Conservation (phyloP, 2,329 filamentous ascomycete species). For the Scytalidium lignicola region DNA sequence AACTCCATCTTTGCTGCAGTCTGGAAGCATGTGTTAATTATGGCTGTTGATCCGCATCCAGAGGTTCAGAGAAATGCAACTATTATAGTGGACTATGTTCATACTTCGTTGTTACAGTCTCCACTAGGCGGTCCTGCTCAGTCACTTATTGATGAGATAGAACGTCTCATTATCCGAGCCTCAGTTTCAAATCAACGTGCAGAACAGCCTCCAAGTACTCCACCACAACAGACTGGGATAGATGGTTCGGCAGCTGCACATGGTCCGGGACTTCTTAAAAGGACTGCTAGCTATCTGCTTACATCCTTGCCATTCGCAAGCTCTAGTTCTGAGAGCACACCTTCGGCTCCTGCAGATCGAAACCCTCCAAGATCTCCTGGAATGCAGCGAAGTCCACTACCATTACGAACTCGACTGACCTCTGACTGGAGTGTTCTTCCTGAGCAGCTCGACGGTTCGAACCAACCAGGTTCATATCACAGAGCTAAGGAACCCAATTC, state of each 20-base stretch:
- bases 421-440: conserved; percentile 60
- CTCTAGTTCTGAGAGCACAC: conserved; percentile 22
- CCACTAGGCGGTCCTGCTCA: conserved; percentile 67
- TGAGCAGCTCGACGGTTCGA: conserved; percentile 67
- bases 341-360: conserved; percentile 14
- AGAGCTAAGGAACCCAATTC: conserved; percentile 75
- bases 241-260: conserved; percentile 38
- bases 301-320: conserved; percentile 40
- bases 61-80: conserved; percentile 84
- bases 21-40: conserved; percentile 87
- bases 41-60: conserved; percentile 91
- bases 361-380: conserved; percentile 21
- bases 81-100: conserved; percentile 80
- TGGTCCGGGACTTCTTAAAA: conserved; percentile 54
- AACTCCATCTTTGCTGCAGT: conserved; percentile 90
- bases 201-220: conserved; percentile 24
- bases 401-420: conserved; percentile 38
- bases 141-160: conserved; percentile 68
- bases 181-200: conserved; percentile 30
- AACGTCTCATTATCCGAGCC: conserved; percentile 43
- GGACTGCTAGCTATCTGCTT: conserved; percentile 60
- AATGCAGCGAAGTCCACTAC: conserved; percentile 18
- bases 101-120: conserved; percentile 72
- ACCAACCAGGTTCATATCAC: conserved; percentile 66
- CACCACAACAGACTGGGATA: conserved; percentile 20